Evolutionary conservation across 1,284 basidiomycete genomes (phyloP), one percentile per base, ranked within the genome.

Genomic region (Ustilago xerochloae): DNA sequence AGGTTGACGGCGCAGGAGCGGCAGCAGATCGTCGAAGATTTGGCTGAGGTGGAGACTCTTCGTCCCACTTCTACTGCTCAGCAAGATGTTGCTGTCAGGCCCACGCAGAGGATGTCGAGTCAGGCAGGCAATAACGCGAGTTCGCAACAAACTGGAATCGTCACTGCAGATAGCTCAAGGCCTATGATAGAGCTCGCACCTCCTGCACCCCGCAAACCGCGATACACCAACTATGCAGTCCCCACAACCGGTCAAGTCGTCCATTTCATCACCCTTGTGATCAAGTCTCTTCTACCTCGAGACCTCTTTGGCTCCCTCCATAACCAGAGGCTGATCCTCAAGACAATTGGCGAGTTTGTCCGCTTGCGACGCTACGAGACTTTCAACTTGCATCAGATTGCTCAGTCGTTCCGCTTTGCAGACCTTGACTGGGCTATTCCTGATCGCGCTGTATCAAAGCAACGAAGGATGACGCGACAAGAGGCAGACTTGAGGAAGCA

Each of bases 361-460:
- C 85, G 87, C 2, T 88, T 89, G 35, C 89, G 94, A 24, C 90
- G 93, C 33, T 92, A 89, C 82, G 96, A 99, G 83, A 90, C 90
- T 0, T 78, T 93, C 29, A 90, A 89, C 1, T 85, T 99, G n/a
- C 94, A 98, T 81, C 85, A 88, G 10, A 86, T 93, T 3, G 77
- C 96, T 20, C 93, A 97, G 85, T 89, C 89, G 1, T 89, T 98
- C 73, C 89, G 89, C 20, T 88, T 90, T 6, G 88, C 89, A 1
- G 91, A 91, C 33, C 92, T 93, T 78, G 88, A 90, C n/a, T 98
- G 95, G 94, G 86, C 93, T 1, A 86, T 86, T 43, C 89, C 89
- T 0, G 81, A 86, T 0, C 26, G 12, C 8, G 47, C 46, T 0
- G 41, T 57, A n/a, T n/a, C n/a, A 6, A 55, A 53, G 5, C 48